These are phyloP conservation scores for Colletotrichum paranaense DNA, from an alignment of 2,329 filamentous ascomycete genomes.

Conservation along the genomic window DNA sequence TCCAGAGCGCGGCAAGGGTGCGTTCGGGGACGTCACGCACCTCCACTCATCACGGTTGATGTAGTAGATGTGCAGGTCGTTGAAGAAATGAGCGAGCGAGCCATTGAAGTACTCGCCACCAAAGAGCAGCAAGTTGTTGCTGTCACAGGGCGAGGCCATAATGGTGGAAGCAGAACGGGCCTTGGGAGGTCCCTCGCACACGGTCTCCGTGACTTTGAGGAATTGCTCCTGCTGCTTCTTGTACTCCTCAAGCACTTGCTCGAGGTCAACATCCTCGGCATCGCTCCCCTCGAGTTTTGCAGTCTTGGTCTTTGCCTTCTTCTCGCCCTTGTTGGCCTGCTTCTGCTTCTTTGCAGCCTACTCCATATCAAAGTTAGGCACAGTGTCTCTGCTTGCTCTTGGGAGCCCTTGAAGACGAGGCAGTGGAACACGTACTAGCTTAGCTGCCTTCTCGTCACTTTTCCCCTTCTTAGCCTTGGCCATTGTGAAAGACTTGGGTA, in stretches of 20 bases:
- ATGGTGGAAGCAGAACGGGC: conserved; percentile 84
- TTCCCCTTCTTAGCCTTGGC: conserved; percentile 63
- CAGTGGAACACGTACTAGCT: conserved; percentile 49
- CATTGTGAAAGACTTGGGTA: conserved; percentile 45
- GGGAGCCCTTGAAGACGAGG: background rate
- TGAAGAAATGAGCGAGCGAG: conserved; percentile 79
- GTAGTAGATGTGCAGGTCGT: conserved; percentile 76
- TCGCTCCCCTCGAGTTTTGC: conserved; percentile 85
- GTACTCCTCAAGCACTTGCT: conserved; percentile 93
- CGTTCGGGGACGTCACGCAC: conserved; percentile 89
- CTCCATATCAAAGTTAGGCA: conserved; percentile 37
- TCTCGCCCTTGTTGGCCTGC: conserved; percentile 90
- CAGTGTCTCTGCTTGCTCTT: background rate
- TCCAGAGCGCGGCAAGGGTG: conserved; percentile 87
- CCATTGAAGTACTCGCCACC: conserved; percentile 98
- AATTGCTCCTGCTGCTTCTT: conserved; percentile 93
- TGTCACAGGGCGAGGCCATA: conserved; percentile 85
- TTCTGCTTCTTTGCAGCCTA: conserved; percentile 76
- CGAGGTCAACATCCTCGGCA: conserved; percentile 91
- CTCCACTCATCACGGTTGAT: conserved; percentile 92
- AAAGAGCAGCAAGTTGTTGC: conserved; percentile 89
- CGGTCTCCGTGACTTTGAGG: conserved; percentile 88
- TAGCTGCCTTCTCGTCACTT: conserved; percentile 61
- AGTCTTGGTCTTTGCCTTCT: conserved; percentile 79
- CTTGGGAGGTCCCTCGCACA: conserved; percentile 77